These are phyloP conservation scores for Arthroderma sp. DNA, from an alignment of 2,329 filamentous ascomycete species.

Conservation along the genomic window DNA sequence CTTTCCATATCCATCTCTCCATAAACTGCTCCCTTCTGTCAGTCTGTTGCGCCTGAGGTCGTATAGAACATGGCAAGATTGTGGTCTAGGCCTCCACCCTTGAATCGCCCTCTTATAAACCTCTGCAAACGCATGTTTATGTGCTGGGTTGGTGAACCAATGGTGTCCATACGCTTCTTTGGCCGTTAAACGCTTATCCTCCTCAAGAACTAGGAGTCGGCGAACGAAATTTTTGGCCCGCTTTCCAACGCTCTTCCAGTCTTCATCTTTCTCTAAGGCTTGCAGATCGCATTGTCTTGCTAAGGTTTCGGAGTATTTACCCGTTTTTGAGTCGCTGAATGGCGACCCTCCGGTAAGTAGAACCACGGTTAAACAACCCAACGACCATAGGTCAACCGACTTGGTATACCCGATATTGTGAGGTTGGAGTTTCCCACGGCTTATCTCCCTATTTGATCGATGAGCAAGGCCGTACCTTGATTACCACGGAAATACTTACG, in stretches of 20 bases:
- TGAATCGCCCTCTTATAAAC: conserved; percentile 37
- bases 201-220: conserved; percentile 38
- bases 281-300: conserved; percentile 31
- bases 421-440: background rate
- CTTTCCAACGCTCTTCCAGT: conserved; percentile 31
- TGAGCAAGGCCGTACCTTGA: background rate
- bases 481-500: conserved; percentile 32
- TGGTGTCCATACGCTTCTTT: conserved; percentile 39
- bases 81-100: conserved; percentile 36
- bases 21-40: too few relatives aligned
- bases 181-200: conserved; percentile 37
- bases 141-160: conserved; percentile 44
- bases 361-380: conserved; percentile 42
- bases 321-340: conserved; percentile 28
- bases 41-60: background rate
- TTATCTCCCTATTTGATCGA: conserved; percentile 14
- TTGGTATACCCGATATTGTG: conserved; percentile 34
- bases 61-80: background rate
- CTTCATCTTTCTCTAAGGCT: conserved; percentile 29
- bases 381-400: conserved; percentile 48
- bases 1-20: too few relatives aligned
- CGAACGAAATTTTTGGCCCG: conserved; percentile 42
- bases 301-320: conserved; percentile 17
- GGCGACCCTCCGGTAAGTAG: conserved; percentile 39
- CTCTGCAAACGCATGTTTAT: conserved; percentile 35